A percentile compares a stretch with the other conserved stretches of the same genome.
phyloP scores from a whole-genome alignment of 345 rosid genomes.

The Salix viminalis region DNA sequence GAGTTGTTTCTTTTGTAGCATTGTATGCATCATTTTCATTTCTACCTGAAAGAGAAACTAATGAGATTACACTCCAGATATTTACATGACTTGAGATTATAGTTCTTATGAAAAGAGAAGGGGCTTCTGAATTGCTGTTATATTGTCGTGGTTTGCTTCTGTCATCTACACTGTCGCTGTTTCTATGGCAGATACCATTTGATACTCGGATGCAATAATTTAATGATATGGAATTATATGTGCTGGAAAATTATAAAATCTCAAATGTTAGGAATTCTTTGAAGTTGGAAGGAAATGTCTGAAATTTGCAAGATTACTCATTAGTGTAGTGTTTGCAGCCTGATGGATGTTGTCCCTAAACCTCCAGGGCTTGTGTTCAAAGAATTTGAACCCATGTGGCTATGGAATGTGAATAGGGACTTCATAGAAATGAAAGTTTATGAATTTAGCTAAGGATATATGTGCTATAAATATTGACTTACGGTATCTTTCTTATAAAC shows the following conservation, averaged over 20 bases:
- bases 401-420: background rate
- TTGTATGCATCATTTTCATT: background rate
- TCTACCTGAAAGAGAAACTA: background rate
- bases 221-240: background rate
- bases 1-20: slow-evolving; percentile 31
- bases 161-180: background rate
- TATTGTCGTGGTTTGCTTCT: background rate
- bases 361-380: background rate
- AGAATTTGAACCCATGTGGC: background rate
- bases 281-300: background rate
- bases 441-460: background rate
- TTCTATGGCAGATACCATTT: background rate
- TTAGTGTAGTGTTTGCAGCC: background rate
- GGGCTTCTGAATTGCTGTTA: background rate
- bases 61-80: background rate
- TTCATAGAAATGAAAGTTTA: background rate
- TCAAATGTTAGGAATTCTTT: background rate
- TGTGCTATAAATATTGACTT: background rate
- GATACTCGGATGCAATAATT: background rate
- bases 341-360: background rate
- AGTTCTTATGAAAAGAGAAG: background rate
- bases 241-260: background rate
- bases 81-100: background rate
- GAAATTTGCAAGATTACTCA: background rate
- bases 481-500: background rate